Evolutionary conservation across 2,329 filamentous ascomycete genomes (phyloP).

Genomic region (Chrysoporthe puriensis): DNA sequence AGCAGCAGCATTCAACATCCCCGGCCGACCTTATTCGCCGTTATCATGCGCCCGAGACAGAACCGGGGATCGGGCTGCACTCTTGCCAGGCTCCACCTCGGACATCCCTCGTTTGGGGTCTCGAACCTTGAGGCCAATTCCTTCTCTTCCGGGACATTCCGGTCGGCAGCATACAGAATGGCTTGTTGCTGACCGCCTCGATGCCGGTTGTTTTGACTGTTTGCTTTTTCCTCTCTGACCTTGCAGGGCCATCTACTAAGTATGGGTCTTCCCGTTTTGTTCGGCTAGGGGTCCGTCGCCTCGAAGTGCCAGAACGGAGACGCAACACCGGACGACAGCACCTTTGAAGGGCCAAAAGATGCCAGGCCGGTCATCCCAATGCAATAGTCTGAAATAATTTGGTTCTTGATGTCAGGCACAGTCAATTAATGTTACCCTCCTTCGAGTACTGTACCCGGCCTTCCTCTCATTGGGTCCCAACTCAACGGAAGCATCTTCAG

Average conservation of each 20-base stretch:
- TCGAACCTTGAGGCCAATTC: constrained; percentile 6
- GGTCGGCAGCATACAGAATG: constrained; percentile 5
- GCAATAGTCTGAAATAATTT: constrained; percentile 6
- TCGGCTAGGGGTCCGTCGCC: constrained; percentile 4
- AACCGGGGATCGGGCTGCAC: constrained; percentile 27
- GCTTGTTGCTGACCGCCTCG: constrained; percentile 8
- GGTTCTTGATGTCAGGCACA: constrained; percentile 22
- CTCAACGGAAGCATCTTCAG: constrained; percentile 1
- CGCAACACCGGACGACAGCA: constrained; percentile 5
- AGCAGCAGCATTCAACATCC: constrained; percentile 20
- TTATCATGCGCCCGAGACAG: constrained; percentile 23
- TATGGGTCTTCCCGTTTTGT: constrained; percentile 12
- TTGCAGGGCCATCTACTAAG: background rate
- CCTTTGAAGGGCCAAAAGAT: constrained; percentile 3
- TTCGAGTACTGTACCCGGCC: constrained; percentile 18
- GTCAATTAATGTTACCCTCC: constrained; percentile 18
- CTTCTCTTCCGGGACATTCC: constrained; percentile 4
- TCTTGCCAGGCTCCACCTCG: constrained; percentile 16
- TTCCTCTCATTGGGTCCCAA: constrained; percentile 8
- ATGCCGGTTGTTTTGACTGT: constrained; percentile 8
- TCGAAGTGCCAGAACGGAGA: constrained; percentile 3
- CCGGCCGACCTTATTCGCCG: constrained; percentile 21
- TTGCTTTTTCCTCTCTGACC: constrained; percentile 17
- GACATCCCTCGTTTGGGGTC: constrained; percentile 19
- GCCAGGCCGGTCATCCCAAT: constrained; percentile 1